These are phyloP conservation scores for Nakazawaea wickerhamii DNA, from an alignment of 805 yeast species.

Conservation along the genomic window DNA sequence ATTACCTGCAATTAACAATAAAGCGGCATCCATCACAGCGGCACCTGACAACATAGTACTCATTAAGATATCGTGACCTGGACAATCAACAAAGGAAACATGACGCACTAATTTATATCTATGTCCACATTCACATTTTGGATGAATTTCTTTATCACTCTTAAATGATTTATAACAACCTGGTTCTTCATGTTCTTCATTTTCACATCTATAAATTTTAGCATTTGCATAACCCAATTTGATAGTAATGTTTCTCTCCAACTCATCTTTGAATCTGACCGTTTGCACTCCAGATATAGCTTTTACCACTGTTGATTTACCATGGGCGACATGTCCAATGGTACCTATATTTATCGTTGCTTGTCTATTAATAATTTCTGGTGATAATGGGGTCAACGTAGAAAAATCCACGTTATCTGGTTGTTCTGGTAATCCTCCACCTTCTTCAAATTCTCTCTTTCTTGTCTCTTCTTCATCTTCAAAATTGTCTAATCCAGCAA, in stretches of 20 bases:
- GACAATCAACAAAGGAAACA: constrained; percentile 97
- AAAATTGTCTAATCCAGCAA: constrained; percentile 65
- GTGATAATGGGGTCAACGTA: constrained; percentile 77
- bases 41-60: constrained; percentile 99
- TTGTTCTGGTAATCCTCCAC: constrained; percentile 98
- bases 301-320: constrained; percentile 88
- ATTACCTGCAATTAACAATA: constrained; percentile 93
- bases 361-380: constrained; percentile 96
- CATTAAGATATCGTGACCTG: constrained; percentile 99
- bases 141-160: constrained; percentile 90
- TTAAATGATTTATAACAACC: constrained; percentile 93
- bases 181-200: constrained; percentile 83
- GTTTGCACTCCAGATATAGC: constrained; percentile 99
- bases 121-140: constrained; percentile 87
- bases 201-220: constrained; percentile 90
- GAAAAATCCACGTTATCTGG: constrained; percentile 85
- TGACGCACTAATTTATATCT: constrained; percentile 90
- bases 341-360: constrained; percentile 99
- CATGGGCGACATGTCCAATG: constrained; percentile 95
- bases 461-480: constrained; percentile 68
- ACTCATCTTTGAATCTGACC: constrained; percentile 97
- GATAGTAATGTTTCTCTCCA: constrained; percentile 98
- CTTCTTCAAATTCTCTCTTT: constrained; percentile 86
- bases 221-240: constrained; percentile 99
- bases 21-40: constrained; percentile 99